Conservation (phyloP, 2,329 filamentous ascomycete genomes). For the Venturia nashicola region DNA sequence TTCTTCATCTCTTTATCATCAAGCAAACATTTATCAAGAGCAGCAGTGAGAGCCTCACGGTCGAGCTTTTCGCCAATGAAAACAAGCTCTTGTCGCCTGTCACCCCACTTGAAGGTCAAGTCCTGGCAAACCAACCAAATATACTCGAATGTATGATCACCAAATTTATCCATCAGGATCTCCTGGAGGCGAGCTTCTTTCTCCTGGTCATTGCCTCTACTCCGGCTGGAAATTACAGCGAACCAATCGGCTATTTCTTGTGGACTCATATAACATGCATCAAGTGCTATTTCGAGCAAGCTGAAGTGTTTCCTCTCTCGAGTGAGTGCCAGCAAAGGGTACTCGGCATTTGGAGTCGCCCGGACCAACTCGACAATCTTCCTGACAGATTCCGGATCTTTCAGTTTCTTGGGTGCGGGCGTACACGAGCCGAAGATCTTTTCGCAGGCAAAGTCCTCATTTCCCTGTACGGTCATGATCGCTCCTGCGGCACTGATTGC, state of each 20-base stretch:
- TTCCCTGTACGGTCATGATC: slow-evolving; percentile 48
- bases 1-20: slow-evolving; percentile 41
- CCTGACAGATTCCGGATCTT: slow-evolving; percentile 16
- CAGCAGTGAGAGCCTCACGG: slow-evolving; percentile 33
- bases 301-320: neutral
- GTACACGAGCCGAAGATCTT: slow-evolving; percentile 33
- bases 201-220: neutral
- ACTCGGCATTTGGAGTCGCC: neutral
- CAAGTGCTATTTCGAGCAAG: slow-evolving; percentile 32
- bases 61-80: slow-evolving; percentile 60
- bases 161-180: neutral
- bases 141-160: neutral
- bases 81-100: slow-evolving; percentile 59
- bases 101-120: slow-evolving; percentile 44
- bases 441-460: slow-evolving; percentile 47
- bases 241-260: neutral
- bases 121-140: slow-evolving; percentile 38
- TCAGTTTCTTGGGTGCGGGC: slow-evolving; percentile 31
- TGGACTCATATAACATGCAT: neutral
- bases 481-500: slow-evolving; percentile 54
- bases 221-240: neutral
- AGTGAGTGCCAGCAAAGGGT: neutral
- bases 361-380: neutral
- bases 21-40: slow-evolving; percentile 50
- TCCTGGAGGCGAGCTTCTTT: neutral